These are phyloP conservation scores for Podospora comata DNA, from an alignment of 495 filamentous ascomycete genomes.

Conservation along the genomic window DNA sequence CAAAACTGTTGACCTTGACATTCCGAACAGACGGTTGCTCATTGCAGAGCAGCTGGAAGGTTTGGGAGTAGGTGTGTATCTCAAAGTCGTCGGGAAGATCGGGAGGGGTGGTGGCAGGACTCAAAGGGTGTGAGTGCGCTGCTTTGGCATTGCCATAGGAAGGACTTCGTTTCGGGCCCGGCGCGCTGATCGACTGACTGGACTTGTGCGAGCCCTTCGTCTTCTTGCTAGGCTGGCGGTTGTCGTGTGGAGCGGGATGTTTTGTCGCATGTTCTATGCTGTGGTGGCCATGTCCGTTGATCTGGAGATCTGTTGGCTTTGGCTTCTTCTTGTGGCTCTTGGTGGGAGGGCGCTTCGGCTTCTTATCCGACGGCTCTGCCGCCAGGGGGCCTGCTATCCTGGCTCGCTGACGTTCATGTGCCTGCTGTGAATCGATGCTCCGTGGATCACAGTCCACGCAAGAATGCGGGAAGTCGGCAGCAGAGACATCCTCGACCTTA, in stretches of 20 bases:
- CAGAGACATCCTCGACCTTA: conserved; percentile 64
- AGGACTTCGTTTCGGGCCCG: conserved; percentile 54
- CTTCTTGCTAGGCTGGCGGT: conserved; percentile 56
- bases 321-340: conserved; percentile 76
- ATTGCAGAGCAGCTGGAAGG: conserved; percentile 70
- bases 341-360: conserved; percentile 62
- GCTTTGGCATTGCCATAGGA: conserved; percentile 42
- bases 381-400: conserved; percentile 49
- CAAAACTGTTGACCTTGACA: conserved; percentile 63
- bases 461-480: conserved; percentile 64
- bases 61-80: conserved; percentile 63
- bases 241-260: conserved; percentile 37
- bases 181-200: conserved; percentile 65
- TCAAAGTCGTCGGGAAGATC: conserved; percentile 53
- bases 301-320: conserved; percentile 50
- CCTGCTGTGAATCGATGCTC: conserved; percentile 63
- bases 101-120: conserved; percentile 54
- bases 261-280: conserved; percentile 34
- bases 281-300: conserved; percentile 44
- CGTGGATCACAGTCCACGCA: conserved; percentile 85
- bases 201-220: conserved; percentile 71
- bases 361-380: conserved; percentile 57
- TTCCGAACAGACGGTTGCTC: conserved; percentile 52
- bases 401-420: conserved; percentile 58
- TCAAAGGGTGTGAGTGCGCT: conserved; percentile 48